These are phyloP conservation scores for Alternaria triticimaculans DNA, from an alignment of 2,329 filamentous ascomycete genomes.

Conservation along the genomic window DNA sequence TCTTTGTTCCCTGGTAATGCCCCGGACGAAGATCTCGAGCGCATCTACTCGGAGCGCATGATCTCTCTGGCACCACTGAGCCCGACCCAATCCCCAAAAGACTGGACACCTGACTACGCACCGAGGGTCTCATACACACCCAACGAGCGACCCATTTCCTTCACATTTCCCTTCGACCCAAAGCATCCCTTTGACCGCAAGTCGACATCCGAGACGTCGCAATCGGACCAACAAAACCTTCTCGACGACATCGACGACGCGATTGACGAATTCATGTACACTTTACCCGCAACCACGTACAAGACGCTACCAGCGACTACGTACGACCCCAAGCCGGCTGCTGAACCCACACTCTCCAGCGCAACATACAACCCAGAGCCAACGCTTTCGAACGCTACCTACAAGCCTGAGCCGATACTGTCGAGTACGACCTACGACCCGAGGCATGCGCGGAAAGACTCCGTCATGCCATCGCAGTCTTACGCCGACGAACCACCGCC, in stretches of 20 bases:
- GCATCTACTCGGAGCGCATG: not conserved
- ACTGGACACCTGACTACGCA: not conserved
- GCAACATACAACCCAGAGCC: slow-evolving; percentile 14
- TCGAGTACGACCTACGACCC: slow-evolving; percentile 15
- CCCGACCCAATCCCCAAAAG: slow-evolving; percentile 3
- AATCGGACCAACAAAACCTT: slow-evolving; percentile 19
- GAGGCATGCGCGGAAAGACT: slow-evolving; percentile 29
- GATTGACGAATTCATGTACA: slow-evolving; percentile 33
- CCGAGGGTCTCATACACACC: slow-evolving; percentile 19
- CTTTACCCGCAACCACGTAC: slow-evolving; percentile 21
- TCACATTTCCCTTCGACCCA: slow-evolving; percentile 21
- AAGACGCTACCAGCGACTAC: slow-evolving; percentile 20
- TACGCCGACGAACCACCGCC: slow-evolving; percentile 8
- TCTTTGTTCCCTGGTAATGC: slow-evolving; percentile 18
- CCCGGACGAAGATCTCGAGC: not conserved
- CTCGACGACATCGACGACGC: slow-evolving; percentile 34
- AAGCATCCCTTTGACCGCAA: slow-evolving; percentile 22
- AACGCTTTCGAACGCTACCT: slow-evolving; percentile 16
- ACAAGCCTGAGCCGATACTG: slow-evolving; percentile 3
- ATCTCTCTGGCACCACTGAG: slow-evolving; percentile 14
- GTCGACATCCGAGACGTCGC: slow-evolving; percentile 12
- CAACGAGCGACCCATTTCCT: slow-evolving; percentile 23
- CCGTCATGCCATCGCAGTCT: slow-evolving; percentile 19
- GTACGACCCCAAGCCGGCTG: slow-evolving; percentile 9
- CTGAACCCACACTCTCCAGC: slow-evolving; percentile 6